These are phyloP conservation scores for Crucihimalaya himalaica DNA, from an alignment of 345 rosid genomes.

Conservation along the genomic window DNA sequence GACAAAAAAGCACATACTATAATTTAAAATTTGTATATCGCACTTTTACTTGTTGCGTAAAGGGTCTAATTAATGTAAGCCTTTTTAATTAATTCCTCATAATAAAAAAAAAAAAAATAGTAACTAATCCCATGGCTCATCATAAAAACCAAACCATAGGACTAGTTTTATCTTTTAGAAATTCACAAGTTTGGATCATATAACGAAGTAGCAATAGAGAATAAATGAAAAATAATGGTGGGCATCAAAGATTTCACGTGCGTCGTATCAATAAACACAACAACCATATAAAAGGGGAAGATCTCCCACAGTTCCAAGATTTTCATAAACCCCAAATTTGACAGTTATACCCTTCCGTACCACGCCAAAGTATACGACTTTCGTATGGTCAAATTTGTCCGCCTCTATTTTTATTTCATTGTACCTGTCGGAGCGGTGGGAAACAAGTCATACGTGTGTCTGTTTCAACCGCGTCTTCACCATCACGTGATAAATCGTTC, in stretches of 20 bases:
- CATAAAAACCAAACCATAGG: not conserved
- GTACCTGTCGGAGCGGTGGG: conserved; percentile 45
- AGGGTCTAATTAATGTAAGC: too few relatives aligned
- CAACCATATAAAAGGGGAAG: conserved; percentile 42
- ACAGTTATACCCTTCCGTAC: conserved; percentile 32
- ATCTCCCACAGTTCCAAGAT: conserved; percentile 34
- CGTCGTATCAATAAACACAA: conserved; percentile 40
- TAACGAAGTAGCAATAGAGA: not conserved
- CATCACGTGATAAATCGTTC: conserved; percentile 51
- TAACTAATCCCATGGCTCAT: not conserved
- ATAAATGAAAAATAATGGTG: conserved; percentile 30
- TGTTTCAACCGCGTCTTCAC: conserved; percentile 31
- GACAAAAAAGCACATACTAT: not conserved
- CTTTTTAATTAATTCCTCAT: too few relatives aligned
- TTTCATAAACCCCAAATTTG: not conserved
- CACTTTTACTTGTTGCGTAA: too few relatives aligned
- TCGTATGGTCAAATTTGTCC: conserved; percentile 42
- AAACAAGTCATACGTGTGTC: conserved; percentile 68
- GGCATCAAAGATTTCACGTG: conserved; percentile 41
- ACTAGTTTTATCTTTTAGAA: not conserved
- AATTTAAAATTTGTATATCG: not conserved
- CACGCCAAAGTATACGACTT: conserved; percentile 28
- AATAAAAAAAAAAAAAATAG: too few relatives aligned
- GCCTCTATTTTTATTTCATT: not conserved
- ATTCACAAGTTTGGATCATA: conserved; percentile 10